These are phyloP conservation scores for Pythium phragmitis DNA, from an alignment of 352 stramenopile genomes.

Conservation along the genomic window DNA sequence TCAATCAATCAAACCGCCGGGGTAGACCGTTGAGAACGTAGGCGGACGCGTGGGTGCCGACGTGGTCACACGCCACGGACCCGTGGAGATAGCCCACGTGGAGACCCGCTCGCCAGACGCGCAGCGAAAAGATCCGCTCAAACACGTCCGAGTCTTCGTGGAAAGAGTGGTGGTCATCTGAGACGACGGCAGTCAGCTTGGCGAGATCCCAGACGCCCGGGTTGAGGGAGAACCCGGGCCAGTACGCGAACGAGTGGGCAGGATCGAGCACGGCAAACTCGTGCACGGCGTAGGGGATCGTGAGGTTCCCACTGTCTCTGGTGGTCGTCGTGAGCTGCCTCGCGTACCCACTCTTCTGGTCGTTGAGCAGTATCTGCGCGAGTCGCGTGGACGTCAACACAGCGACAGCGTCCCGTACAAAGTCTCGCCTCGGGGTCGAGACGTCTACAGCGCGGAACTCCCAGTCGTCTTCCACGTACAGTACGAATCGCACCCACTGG, in stretches of 20 bases:
- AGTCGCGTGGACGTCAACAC: slow-evolving; percentile 25
- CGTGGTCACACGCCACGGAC: slow-evolving; percentile 25
- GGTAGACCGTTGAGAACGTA: slow-evolving; percentile 47
- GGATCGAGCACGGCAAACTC: slow-evolving; percentile 48
- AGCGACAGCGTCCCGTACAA: slow-evolving; percentile 25
- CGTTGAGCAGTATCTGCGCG: slow-evolving; percentile 52
- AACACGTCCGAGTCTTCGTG: slow-evolving; percentile 34
- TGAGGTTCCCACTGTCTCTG: background rate
- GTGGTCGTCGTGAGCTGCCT: background rate
- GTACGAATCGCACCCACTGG: slow-evolving; percentile 34
- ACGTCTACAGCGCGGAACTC: slow-evolving; percentile 11
- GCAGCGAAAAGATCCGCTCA: slow-evolving; percentile 34
- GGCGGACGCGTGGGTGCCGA: slow-evolving; percentile 35
- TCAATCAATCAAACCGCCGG: slow-evolving; percentile 38
- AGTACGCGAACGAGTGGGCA: slow-evolving; percentile 43
- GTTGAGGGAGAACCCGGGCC: slow-evolving; percentile 69
- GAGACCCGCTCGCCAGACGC: slow-evolving; percentile 34
- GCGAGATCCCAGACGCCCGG: slow-evolving; percentile 50
- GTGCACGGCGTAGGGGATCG: slow-evolving; percentile 43
- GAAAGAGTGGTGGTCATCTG: slow-evolving; percentile 21
- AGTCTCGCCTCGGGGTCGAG: background rate
- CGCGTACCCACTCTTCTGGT: slow-evolving; percentile 39
- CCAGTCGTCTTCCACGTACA: slow-evolving; percentile 77
- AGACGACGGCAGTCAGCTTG: slow-evolving; percentile 6
- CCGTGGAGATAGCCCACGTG: slow-evolving; percentile 29